phyloP scores from a whole-genome alignment of 257 asterid species.

The Petunia axillaris region DNA sequence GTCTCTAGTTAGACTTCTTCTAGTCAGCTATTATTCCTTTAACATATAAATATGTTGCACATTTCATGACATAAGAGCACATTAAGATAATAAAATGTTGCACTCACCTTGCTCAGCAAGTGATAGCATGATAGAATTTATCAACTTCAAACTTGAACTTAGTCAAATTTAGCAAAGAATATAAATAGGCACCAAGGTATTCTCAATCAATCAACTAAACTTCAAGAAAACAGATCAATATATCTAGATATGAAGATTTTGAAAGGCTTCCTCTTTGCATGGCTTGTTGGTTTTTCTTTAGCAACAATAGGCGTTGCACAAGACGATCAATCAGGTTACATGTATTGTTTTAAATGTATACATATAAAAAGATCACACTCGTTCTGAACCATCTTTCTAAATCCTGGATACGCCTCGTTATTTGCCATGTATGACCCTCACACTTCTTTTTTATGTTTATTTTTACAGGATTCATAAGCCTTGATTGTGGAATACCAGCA shows the following conservation, averaged over 20 bases:
- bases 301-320: constrained; percentile 22
- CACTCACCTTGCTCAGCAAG: background rate
- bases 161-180: background rate
- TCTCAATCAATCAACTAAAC: background rate
- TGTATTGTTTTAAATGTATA: background rate
- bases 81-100: background rate
- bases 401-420: background rate
- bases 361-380: too few relatives aligned
- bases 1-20: background rate
- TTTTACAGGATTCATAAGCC: constrained; percentile 37
- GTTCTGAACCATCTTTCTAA: background rate
- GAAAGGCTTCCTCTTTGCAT: background rate
- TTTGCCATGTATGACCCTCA: background rate
- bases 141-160: background rate
- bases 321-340: background rate
- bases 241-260: constrained; percentile 2
- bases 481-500: constrained; percentile 35
- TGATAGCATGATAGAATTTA: background rate
- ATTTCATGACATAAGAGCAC: background rate
- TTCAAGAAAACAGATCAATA: background rate
- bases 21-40: background rate
- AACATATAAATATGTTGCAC: background rate
- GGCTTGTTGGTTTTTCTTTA: background rate
- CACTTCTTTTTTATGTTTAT: background rate
- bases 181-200: background rate